Evolutionary conservation across 805 yeast genomes (phyloP).

Genomic region (Brettanomyces nanus): DNA sequence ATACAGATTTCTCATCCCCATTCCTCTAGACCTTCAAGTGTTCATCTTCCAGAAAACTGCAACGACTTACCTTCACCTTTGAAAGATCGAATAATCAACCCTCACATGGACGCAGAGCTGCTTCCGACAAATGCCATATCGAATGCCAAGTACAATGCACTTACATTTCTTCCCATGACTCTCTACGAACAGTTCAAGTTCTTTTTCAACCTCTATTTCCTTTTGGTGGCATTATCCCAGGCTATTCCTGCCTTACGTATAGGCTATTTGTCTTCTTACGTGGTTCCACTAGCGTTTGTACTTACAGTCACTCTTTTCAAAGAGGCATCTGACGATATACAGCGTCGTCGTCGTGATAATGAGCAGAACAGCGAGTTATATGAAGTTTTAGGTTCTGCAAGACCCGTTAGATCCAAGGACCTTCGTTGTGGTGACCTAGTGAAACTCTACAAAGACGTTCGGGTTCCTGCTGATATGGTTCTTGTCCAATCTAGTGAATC

Average conservation of each 20-base stretch:
- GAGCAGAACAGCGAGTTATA: constrained; percentile 83
- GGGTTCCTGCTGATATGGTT: constrained; percentile 92
- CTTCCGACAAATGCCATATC: constrained; percentile 73
- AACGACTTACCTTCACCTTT: background rate
- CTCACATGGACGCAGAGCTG: constrained; percentile 24
- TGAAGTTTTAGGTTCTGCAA: constrained; percentile 49
- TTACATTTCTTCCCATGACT: constrained; percentile 81
- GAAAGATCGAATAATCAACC: constrained; percentile 30
- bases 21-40: background rate
- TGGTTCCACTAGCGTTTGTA: constrained; percentile 93
- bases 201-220: constrained; percentile 86
- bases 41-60: background rate
- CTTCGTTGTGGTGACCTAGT: constrained; percentile 84
- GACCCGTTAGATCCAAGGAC: constrained; percentile 46
- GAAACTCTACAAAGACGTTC: constrained; percentile 64
- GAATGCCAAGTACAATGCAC: constrained; percentile 87
- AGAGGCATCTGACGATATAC: constrained; percentile 91
- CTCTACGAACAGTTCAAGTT: constrained; percentile 95
- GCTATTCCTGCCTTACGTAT: constrained; percentile 82
- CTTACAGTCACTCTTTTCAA: constrained; percentile 87
- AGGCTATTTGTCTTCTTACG: constrained; percentile 86
- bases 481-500: constrained; percentile 74
- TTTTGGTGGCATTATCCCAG: constrained; percentile 91
- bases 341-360: constrained; percentile 79
- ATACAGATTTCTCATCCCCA: no score